phyloP scores from a whole-genome alignment of 768 basidiomycete species.

The Podaxis sp. region DNA sequence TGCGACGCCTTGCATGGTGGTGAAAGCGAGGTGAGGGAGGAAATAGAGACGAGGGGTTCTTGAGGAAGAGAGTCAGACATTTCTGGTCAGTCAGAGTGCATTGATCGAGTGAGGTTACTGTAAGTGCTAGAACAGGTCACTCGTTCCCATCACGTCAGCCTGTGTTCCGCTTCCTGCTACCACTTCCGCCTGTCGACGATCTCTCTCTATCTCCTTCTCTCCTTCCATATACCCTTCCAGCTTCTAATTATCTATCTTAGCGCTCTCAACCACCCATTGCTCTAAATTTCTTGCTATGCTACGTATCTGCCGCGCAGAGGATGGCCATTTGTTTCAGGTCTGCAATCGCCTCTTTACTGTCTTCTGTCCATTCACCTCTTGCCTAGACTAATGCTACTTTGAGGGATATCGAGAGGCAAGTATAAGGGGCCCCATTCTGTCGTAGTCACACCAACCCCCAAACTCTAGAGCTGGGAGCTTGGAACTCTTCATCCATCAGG shows the following conservation, averaged over 20 bases:
- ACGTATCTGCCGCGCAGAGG: slow-evolving; percentile 64
- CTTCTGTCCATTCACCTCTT: slow-evolving; percentile 11
- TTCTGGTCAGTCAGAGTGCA: neutral
- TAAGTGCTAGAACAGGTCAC: neutral
- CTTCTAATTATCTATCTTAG: slow-evolving; percentile 10
- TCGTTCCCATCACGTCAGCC: slow-evolving; percentile 16
- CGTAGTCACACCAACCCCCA: slow-evolving; percentile 14
- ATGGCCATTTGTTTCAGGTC: slow-evolving; percentile 63
- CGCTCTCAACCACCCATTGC: neutral
- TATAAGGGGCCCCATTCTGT: neutral
- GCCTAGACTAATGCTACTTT: slow-evolving; percentile 60
- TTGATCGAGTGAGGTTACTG: neutral
- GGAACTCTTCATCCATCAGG: slow-evolving; percentile 70
- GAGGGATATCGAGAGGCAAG: slow-evolving; percentile 72
- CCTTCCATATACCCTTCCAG: slow-evolving; percentile 7
- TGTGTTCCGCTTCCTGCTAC: neutral
- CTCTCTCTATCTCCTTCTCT: neutral
- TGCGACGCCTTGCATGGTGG: neutral
- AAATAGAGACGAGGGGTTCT: neutral
- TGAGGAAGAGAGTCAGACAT: neutral
- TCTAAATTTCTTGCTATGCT: slow-evolving; percentile 41
- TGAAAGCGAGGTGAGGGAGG: neutral
- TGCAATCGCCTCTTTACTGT: slow-evolving; percentile 13
- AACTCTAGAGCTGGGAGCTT: slow-evolving; percentile 56
- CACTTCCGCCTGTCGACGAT: slow-evolving; percentile 4